Conservation (phyloP, 306 rosid species). For the Cercis canadensis region DNA sequence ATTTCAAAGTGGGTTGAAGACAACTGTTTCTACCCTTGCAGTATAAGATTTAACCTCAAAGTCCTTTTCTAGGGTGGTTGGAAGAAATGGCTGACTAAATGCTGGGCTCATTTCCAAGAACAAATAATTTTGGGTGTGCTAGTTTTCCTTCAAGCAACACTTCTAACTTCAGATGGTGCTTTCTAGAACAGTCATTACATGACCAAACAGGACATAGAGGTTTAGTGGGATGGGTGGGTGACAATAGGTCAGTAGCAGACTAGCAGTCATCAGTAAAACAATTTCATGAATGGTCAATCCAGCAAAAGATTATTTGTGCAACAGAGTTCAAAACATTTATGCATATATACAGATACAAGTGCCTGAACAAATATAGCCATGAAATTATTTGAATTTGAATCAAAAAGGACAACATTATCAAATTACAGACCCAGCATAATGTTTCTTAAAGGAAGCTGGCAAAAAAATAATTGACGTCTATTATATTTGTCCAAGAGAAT, state of each 20-base stretch:
- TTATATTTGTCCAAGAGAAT: neutral
- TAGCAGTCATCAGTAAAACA: neutral
- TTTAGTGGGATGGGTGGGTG: too few species aligned
- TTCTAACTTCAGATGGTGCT: constrained; percentile 7
- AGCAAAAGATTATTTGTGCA: neutral
- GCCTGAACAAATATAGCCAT: neutral
- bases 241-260: too few species aligned
- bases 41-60: neutral
- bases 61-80: neutral
- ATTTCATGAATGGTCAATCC: neutral
- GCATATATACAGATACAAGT: neutral
- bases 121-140: neutral
- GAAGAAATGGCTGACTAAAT: too few species aligned
- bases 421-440: constrained; percentile 2
- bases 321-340: neutral
- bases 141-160: neutral
- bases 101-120: neutral
- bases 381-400: constrained; percentile 1
- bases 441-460: constrained; percentile 16
- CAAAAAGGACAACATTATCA: neutral
- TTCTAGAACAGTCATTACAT: neutral
- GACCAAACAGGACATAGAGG: neutral
- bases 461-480: constrained; percentile 7
- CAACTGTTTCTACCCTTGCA: neutral
- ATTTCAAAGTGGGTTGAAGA: neutral